Conservation (phyloP, 179 eudicot genomes). For the Sideroxylon spinosum region DNA sequence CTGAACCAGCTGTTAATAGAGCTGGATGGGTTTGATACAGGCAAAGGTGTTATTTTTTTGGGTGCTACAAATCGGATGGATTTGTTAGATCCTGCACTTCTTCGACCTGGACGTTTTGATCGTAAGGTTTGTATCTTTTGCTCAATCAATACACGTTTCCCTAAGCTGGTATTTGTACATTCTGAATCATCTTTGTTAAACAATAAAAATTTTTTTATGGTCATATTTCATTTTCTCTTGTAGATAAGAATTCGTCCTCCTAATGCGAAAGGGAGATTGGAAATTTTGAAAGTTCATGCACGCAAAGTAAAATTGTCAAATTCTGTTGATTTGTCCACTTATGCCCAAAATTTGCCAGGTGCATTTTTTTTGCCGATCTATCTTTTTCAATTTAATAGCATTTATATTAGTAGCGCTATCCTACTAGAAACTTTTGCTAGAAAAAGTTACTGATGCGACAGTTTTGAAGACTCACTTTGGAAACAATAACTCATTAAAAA, state of each 20-base stretch:
- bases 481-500: no score
- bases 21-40: slow-evolving; percentile 96
- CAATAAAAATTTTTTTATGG: background rate
- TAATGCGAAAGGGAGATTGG: slow-evolving; percentile 86
- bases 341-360: slow-evolving; percentile 92
- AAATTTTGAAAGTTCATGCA: slow-evolving; percentile 81
- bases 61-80: slow-evolving; percentile 96
- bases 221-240: slow-evolving; percentile 6
- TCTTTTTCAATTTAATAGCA: background rate
- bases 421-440: no score
- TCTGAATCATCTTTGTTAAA: slow-evolving; percentile 9
- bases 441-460: no score
- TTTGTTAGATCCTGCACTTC: slow-evolving; percentile 94
- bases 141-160: background rate
- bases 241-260: slow-evolving; percentile 85
- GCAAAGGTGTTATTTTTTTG: slow-evolving; percentile 92
- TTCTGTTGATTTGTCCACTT: slow-evolving; percentile 73
- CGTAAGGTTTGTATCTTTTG: slow-evolving; percentile 61
- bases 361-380: slow-evolving; percentile 2
- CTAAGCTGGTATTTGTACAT: background rate
- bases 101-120: slow-evolving; percentile 98
- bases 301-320: slow-evolving; percentile 69
- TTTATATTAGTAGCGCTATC: no score
- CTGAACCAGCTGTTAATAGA: slow-evolving; percentile 88
- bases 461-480: no score